These are phyloP conservation scores for Mallotus japonicus DNA, from an alignment of 441 rosid species.

Conservation along the genomic window DNA sequence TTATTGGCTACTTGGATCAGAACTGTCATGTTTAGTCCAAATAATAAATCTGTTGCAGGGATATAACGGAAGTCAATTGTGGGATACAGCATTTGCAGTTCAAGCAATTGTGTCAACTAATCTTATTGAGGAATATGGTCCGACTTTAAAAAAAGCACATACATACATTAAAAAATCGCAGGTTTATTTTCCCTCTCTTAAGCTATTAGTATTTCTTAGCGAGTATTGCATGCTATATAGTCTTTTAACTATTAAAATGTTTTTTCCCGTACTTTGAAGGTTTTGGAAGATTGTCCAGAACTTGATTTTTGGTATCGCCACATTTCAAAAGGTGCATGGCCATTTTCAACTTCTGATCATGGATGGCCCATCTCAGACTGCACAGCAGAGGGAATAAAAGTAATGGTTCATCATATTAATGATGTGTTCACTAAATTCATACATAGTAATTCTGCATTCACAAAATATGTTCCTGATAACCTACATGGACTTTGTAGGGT, in stretches of 20 bases:
- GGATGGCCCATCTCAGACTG: constrained; percentile 99
- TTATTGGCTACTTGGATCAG: background rate
- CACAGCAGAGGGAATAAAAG: constrained; percentile 94
- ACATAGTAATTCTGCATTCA: background rate
- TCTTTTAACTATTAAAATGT: constrained; percentile 7
- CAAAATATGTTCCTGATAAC: constrained; percentile 20
- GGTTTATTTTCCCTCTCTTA: constrained; percentile 42
- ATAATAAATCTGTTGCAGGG: constrained; percentile 51
- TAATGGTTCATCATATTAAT: constrained; percentile 32
- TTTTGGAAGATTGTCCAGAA: constrained; percentile 76
- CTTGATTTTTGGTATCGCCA: constrained; percentile 83
- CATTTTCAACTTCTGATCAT: constrained; percentile 92
- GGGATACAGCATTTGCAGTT: constrained; percentile 87
- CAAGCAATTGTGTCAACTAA: constrained; percentile 84
- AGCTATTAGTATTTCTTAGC: constrained; percentile 18
- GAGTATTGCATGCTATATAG: constrained; percentile 1
- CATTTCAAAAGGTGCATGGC: constrained; percentile 99
- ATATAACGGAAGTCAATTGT: constrained; percentile 92
- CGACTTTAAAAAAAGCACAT: constrained; percentile 66
- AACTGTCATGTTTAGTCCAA: background rate
- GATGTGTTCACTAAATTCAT: background rate
- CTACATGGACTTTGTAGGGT: constrained; percentile 47
- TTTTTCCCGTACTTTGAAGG: constrained; percentile 43
- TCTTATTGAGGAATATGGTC: constrained; percentile 63
- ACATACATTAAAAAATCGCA: constrained; percentile 64